phyloP scores from a whole-genome alignment of 352 stramenopile species.

The Peronospora tabacina region DNA sequence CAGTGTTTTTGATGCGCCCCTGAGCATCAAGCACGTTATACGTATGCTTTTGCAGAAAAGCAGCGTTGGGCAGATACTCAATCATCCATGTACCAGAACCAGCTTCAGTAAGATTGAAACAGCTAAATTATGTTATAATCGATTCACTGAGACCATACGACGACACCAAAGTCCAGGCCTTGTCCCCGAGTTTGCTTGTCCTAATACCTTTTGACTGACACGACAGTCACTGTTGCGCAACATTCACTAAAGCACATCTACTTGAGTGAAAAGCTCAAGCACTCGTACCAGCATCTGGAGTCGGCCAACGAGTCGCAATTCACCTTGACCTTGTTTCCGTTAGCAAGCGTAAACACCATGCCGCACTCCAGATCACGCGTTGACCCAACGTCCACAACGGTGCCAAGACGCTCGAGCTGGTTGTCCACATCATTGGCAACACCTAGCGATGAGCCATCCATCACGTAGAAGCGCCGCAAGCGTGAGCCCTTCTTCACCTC shows the following conservation, averaged over 20 bases:
- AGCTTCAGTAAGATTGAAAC: constrained; percentile 7
- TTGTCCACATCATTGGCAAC: constrained; percentile 79
- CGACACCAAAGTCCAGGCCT: constrained; percentile 11
- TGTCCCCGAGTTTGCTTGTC: constrained; percentile 5
- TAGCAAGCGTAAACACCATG: constrained; percentile 57
- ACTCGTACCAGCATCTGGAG: constrained; percentile 68
- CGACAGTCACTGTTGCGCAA: constrained; percentile 31
- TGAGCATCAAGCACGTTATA: too few species aligned
- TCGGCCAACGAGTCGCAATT: constrained; percentile 65
- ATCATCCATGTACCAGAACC: neutral
- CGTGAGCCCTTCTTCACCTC: constrained; percentile 32
- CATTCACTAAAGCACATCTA: constrained; percentile 14
- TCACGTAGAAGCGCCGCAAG: constrained; percentile 69
- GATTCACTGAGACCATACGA: constrained; percentile 6
- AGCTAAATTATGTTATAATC: constrained; percentile 28
- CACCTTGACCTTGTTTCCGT: constrained; percentile 54
- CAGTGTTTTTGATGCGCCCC: too few species aligned
- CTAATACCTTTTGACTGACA: constrained; percentile 15
- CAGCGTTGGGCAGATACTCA: too few species aligned
- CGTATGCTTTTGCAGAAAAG: too few species aligned
- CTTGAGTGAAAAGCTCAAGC: constrained; percentile 43
- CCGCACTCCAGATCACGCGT: constrained; percentile 58
- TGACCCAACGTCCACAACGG: constrained; percentile 50
- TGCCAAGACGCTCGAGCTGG: constrained; percentile 56
- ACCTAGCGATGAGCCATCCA: constrained; percentile 59